Evolutionary conservation across 352 stramenopile genomes (phyloP), one percentile per base, ranked within the genome.

Genomic region (Globisporangium nunn): DNA sequence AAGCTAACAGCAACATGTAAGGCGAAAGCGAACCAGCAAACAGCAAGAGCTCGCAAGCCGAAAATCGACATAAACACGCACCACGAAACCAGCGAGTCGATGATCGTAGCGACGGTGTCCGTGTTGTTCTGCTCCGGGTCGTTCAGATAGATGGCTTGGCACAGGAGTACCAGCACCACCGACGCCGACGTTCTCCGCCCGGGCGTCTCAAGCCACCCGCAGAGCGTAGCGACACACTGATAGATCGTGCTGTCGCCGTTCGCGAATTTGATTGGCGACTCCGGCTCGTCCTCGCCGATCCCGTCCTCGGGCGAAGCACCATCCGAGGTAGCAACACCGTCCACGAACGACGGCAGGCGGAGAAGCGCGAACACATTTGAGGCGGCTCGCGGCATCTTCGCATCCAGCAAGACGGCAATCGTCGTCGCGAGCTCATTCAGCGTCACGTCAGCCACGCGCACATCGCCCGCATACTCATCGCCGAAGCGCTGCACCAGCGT

Each of bases 341-440:
- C 64, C 0, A 86, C 75, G 61, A 91, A 91, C 6, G 63, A 52
- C 4, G 78, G 81, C 45, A 89, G 46, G 12, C 72, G 67, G 40
- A 91, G 57, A 41, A 89, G 53, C 17, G 60, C 50, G 45, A 87
- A 89, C 15, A 74, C 62, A 17, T 83, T 81, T n/a, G 54, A 53
- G 0, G 61, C 29, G 4, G 71, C 59, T 33, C 63, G 62, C 41
- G 75, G 67, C 14, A 74, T 70, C 31, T 78, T 78, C 2, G 68
- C 66, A 15, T 89, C 81, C 39, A 91, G 62, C 17, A 91, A 52
- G 14, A 82, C 71, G 0, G 73, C 79, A 40, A 85, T 68, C 0
- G 77, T 87, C 15, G 71, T 59, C 3, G 71, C 66, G 18, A 91
- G 45, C 52, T 91, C 81, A 17, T 74, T 52, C 29, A 78, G 71